Base-by-base conservation (phyloP, 176 grass and related monocot species). In the Aegilops bicornis region DNA sequence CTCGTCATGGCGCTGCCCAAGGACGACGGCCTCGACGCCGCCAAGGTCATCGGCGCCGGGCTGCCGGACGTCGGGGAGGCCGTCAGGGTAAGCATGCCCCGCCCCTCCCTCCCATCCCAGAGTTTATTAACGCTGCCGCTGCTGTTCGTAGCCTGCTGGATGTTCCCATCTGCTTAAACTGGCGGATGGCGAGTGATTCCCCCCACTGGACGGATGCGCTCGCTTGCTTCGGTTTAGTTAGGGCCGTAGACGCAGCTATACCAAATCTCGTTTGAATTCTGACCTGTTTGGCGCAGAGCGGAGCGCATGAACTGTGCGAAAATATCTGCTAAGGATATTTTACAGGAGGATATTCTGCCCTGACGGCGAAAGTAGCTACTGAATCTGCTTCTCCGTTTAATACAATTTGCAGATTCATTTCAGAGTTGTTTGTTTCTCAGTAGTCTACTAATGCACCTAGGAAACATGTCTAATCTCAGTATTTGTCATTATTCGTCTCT, bases 1-100 rank as follows among this genome's bases (percentile, higher is more conserved):
- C 71, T 91, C 31, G 82, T 88, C 52, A 91, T 88, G 89, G 81
- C 47, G 48, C 68, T 87, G 35, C 89, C 85, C 52, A 80, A 48
- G 76, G 89, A 88, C 63, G 82, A 82, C 82, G 78, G 64, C 63
- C 82, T 91, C 86, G 86, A 91, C 71, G 71, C 30, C 63, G 77
- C 37, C 69, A 88, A 91, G 80, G 52, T 76, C 82, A 47, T 91
- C 19, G 78, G 82, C 17, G n/a, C 89, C 71, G 58, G 81, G 14
- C 33, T 91, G 17, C 89, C 89, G 23, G 94, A 96, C 84, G 43
- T 89, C 39, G 77, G 73, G 10, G 78, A 2, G 19, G 68, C 48
- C 43, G 7, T 90, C 10, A 73, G 37, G 69, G 69, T 73, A 73
- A 43, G 69, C 22, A 43, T 4, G 69, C 37, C 69, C 33, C 33